Evolutionary conservation across 345 rosid genomes (phyloP), one percentile per base, ranked within the genome.

Genomic region (Hibiscus mutabilis): DNA sequence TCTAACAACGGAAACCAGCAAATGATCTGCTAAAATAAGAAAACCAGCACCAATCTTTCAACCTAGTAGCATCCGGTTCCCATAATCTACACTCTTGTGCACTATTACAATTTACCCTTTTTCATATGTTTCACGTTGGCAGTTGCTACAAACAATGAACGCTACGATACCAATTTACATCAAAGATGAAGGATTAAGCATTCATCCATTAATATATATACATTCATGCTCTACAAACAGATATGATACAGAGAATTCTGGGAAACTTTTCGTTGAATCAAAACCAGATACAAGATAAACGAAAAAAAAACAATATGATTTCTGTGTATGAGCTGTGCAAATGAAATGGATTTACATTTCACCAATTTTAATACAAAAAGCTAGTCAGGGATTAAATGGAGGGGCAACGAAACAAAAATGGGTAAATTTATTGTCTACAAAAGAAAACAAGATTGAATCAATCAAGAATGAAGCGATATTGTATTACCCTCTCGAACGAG

Each of bases 331-430:
- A 44, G 49, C 24, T 9, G 59, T 46, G 67, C 53, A 12, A 42
- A 57, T 13, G 12, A 62, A 60, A 47, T 47, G 52, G 55, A 18
- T 62, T 61, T 22, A 69, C 74, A 73, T 33, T 33, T 37, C 44
- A 37, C 8, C 33, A 3, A 22, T 19, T 12, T 52, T 18, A 62
- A 56, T 49, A 37, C 12, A 22, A 65, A 66, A 59, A 37, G 35
- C 60, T 65, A n/a, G 49, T 16, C 19, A 35, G 21, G 35, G n/a
- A n/a, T n/a, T n/a, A 57, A 55, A 55, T 40, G 61, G 6, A 19
- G 37, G 56, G 33, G 31, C 7, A 27, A 29, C 33, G 13, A 3
- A 53, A 18, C 58, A 33, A 56, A 49, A 51, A 12, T 27, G 2
- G 59, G 31, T 37, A 37, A 27, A 59, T 16, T 71, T 60, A 60